Conservation (phyloP, 2,329 filamentous ascomycete genomes). For the Penicillium sp. region DNA sequence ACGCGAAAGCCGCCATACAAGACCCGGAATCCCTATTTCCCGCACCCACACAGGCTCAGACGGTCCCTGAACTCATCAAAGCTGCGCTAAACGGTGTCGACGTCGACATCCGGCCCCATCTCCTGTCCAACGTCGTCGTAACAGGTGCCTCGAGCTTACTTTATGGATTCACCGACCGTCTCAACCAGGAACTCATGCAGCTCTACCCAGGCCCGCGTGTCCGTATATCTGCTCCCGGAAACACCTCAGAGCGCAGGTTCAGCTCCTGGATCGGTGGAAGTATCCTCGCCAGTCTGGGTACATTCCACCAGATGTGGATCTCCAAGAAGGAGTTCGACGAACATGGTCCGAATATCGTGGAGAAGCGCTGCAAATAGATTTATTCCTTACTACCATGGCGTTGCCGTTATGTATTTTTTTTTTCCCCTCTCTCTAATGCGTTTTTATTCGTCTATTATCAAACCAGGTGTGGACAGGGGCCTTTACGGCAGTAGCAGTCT, state of each 20-base stretch:
- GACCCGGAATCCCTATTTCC: constrained; percentile 51
- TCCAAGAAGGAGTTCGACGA: constrained; percentile 97
- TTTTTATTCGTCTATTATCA: not conserved
- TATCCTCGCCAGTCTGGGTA: constrained; percentile 91
- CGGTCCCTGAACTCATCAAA: constrained; percentile 81
- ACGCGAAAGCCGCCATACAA: constrained; percentile 74
- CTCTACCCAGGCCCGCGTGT: constrained; percentile 87
- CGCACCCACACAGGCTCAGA: constrained; percentile 71
- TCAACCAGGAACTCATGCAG: constrained; percentile 80
- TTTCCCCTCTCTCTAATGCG: not conserved
- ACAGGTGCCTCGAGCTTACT: constrained; percentile 87
- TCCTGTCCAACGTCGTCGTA: constrained; percentile 89
- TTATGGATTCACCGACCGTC: constrained; percentile 87
- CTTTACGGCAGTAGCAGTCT: not conserved
- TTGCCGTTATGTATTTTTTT: not conserved
- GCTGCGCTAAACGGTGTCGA: constrained; percentile 79
- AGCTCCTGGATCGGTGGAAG: constrained; percentile 96
- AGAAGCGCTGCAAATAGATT: constrained; percentile 88
- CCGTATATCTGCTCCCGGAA: constrained; percentile 83
- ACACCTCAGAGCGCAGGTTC: constrained; percentile 87
- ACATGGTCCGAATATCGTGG: constrained; percentile 85
- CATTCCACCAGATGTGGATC: constrained; percentile 99
- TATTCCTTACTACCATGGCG: not conserved
- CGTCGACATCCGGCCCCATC: constrained; percentile 80
- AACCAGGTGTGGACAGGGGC: not conserved